A percentile compares a stretch with the other conserved stretches of the same genome.
Conservation (phyloP, 176 grass and related monocot genomes). For the Oryza rufipogon region DNA sequence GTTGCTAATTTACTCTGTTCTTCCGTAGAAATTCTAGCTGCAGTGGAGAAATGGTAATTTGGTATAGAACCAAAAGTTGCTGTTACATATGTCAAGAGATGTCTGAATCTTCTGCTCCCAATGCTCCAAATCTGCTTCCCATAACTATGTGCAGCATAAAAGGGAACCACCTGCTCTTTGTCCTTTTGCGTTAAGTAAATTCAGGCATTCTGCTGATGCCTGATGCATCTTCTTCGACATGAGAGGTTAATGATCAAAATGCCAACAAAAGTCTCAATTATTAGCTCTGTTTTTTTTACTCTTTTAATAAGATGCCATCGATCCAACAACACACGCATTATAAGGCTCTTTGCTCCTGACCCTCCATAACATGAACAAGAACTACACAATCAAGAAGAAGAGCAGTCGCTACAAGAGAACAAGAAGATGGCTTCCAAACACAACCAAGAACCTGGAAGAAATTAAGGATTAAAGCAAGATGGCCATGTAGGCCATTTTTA, state of each 20-base stretch:
- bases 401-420: constrained; percentile 28
- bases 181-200: neutral
- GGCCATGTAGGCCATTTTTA: constrained; percentile 4
- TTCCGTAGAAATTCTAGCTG: neutral
- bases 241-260: neutral
- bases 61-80: neutral
- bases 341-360: neutral
- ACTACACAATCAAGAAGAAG: constrained; percentile 21
- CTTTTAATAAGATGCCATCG: neutral
- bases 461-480: constrained; percentile 5
- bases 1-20: neutral
- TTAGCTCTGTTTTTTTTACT: neutral
- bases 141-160: constrained; percentile 29
- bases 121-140: neutral
- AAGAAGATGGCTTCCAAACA: constrained; percentile 38
- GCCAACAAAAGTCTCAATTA: neutral
- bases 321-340: constrained; percentile 1
- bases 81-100: constrained; percentile 19
- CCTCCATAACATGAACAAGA: constrained; percentile 13
- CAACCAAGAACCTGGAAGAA: constrained; percentile 35
- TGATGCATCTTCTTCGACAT: neutral
- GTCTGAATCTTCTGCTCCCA: constrained; percentile 6
- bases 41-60: neutral
- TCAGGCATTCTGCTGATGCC: neutral
- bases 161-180: constrained; percentile 10